Evolutionary conservation across 2,329 filamentous ascomycete genomes (phyloP), one percentile per base, ranked within the genome.

Genomic region (Pezicula neosporulosa): DNA sequence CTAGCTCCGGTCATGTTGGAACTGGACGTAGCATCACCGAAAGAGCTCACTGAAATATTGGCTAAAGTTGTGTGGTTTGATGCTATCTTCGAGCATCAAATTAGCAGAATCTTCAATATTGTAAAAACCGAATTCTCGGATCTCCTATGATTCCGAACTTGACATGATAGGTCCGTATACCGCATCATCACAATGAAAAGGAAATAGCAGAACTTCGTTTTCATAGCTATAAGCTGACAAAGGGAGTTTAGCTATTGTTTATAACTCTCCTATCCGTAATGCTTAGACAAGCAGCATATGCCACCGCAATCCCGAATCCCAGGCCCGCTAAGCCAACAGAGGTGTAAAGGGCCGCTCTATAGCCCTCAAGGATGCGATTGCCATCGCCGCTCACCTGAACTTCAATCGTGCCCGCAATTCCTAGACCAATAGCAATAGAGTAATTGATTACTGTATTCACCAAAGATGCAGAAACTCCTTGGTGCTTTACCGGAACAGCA

Each of bases 401-500:
- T 61, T 87, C 82, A 2, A 86, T 77, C 0, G 82, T 86, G 0
- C 83, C 83, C 0, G 84, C 84, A 42, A 89, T 77, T 0, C 84
- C 86, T 0, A 89, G 71, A 0, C 82, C 83, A 4, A 87, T 66
- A 1, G 80, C 81, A 30, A 87, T 86, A 52, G 77, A 78, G 61
- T 87, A 89, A 64, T 89, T 87, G 54, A 87, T 80, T 7, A 85
- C 72, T 0, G 83, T 86, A 51, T 77, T 81, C 33, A 86, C 79
- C 5, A 87, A 63, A 16, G 76, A 80, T 1, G 76, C 76, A 2
- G 75, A 76, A 16, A 78, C 69, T 7, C 77, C 77, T 54, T 80
- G 76, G 50, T 76, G 70, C 47, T 75, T 65, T 28, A 68, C 67
- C n/a, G 65, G 56, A 13, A 76, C 68, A 2, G 69, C 69, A 56